A percentile compares a stretch with the other conserved stretches of the same genome.
Evolutionary conservation across 2,329 filamentous ascomycete species (phyloP).

Genomic region (Aspergillus alliaceus): DNA sequence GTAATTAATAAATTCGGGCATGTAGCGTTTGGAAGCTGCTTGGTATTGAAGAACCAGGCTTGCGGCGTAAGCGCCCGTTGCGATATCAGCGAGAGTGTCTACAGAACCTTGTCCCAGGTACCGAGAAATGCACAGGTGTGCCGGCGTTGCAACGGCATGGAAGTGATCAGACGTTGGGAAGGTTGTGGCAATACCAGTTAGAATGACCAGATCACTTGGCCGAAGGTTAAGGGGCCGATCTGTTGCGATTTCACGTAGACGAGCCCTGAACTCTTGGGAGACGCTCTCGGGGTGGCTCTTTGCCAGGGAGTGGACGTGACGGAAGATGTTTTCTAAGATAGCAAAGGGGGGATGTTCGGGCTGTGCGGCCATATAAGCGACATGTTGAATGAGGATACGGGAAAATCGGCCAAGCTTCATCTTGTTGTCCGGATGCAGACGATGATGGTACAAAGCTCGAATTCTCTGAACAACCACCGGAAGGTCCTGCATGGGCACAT

Average conservation of each 20-base stretch:
- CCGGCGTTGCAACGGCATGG: constrained; percentile 89
- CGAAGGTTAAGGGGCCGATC: constrained; percentile 53
- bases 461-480: constrained; percentile 85
- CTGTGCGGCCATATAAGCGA: constrained; percentile 58
- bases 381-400: constrained; percentile 52
- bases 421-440: constrained; percentile 82
- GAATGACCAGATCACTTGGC: constrained; percentile 74
- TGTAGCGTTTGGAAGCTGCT: constrained; percentile 76
- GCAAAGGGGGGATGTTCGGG: constrained; percentile 58
- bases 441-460: constrained; percentile 86
- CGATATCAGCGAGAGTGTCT: constrained; percentile 63
- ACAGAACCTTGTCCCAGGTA: constrained; percentile 79
- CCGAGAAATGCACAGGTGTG: constrained; percentile 78
- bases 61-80: constrained; percentile 74
- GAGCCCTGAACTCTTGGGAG: constrained; percentile 72
- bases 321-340: constrained; percentile 75
- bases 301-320: constrained; percentile 89
- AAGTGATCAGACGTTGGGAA: constrained; percentile 98
- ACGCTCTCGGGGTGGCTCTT: constrained; percentile 81
- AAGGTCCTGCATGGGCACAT: constrained; percentile 63
- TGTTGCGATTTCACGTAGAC: constrained; percentile 60
- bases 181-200: constrained; percentile 79
- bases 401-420: constrained; percentile 65
- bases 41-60: constrained; percentile 83
- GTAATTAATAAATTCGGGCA: constrained; percentile 86